Base-by-base conservation (phyloP, 495 filamentous ascomycete genomes). In the Clohesyomyces aquaticus region DNA sequence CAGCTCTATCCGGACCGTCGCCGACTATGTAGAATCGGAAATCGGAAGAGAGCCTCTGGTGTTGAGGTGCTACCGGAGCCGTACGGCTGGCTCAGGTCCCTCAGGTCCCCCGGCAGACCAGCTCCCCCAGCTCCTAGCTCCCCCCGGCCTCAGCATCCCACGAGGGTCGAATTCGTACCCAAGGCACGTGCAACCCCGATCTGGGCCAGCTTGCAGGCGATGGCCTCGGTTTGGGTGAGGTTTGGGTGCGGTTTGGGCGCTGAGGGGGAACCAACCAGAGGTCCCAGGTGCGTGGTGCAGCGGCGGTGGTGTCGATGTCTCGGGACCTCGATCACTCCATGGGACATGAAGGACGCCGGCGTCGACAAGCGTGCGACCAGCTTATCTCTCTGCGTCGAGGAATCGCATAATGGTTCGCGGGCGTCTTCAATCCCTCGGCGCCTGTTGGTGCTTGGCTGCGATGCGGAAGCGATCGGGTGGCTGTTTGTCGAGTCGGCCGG, bases 331-430 rank as follows among this genome's bases (percentile, higher is more conserved):
- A 47, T 47, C 6, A 47, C 43, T 47, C n/a, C 43, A 47, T 47
- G 43, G 43, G 4, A n/a, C 10, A n/a, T 28, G 10, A 55, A 55
- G 26, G 52, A 55, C 14, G 14, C 10, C 52, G 52, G 4, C 12
- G 27, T 47, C 27, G 26, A n/a, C n/a, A n/a, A n/a, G n/a, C n/a
- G n/a, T n/a, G n/a, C n/a, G n/a, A n/a, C n/a, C n/a, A 35, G 52
- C 55, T 59, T 59, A 59, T 57, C 54, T 59, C 32, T 47, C 55
- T 59, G 55, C 35, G 55, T 47, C 19, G 55, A 27, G 38, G 12
- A 47, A 3, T 59, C 55, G 55, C 55, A 59, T 59, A 59, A 59
- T 59, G 42, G 55, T 59, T 59, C 55, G 55, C 12, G 4, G 25
- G 9, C 4, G 18, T 22, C 10, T 4, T 14, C 6, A 23, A 21